These are phyloP conservation scores for Achaetomium macrosporum DNA, from an alignment of 2,329 filamentous ascomycete genomes.

Conservation along the genomic window DNA sequence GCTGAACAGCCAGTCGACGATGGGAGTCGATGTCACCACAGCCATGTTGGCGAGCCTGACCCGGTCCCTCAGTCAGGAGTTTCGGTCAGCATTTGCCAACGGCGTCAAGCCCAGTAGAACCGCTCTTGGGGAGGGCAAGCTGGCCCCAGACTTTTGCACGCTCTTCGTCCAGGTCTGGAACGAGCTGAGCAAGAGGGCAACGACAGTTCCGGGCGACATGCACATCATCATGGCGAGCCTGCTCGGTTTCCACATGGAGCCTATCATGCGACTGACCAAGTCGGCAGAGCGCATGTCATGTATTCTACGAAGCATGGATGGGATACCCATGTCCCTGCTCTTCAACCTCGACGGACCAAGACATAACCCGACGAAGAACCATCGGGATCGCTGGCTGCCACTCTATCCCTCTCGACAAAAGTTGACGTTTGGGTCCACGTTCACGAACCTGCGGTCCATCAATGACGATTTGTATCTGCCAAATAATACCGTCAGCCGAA, in stretches of 20 bases:
- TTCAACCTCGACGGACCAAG: conserved; percentile 18
- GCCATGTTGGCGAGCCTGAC: conserved; percentile 16
- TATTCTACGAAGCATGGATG: conserved; percentile 21
- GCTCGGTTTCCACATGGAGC: conserved; percentile 19
- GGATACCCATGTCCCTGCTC: conserved; percentile 20
- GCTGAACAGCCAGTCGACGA: not conserved
- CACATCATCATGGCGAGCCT: conserved; percentile 20
- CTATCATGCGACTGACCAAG: conserved; percentile 14
- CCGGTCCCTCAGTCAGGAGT: conserved; percentile 14
- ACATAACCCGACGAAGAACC: conserved; percentile 15
- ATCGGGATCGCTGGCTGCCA: conserved; percentile 21
- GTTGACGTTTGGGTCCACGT: conserved; percentile 16
- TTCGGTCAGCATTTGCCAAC: conserved; percentile 17
- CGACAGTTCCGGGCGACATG: conserved; percentile 19
- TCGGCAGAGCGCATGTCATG: conserved; percentile 19
- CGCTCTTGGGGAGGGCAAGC: conserved; percentile 6
- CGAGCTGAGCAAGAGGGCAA: conserved; percentile 18
- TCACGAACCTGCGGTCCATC: conserved; percentile 16
- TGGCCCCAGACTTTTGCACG: conserved; percentile 19
- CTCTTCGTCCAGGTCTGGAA: conserved; percentile 22
- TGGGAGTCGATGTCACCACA: conserved; percentile 8
- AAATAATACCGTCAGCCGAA: conserved; percentile 20
- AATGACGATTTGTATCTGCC: conserved; percentile 18
- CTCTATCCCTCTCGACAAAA: conserved; percentile 17
- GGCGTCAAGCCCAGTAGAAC: conserved; percentile 16